Conservation (phyloP, 495 filamentous ascomycete species). For the Penicillium lividum region DNA sequence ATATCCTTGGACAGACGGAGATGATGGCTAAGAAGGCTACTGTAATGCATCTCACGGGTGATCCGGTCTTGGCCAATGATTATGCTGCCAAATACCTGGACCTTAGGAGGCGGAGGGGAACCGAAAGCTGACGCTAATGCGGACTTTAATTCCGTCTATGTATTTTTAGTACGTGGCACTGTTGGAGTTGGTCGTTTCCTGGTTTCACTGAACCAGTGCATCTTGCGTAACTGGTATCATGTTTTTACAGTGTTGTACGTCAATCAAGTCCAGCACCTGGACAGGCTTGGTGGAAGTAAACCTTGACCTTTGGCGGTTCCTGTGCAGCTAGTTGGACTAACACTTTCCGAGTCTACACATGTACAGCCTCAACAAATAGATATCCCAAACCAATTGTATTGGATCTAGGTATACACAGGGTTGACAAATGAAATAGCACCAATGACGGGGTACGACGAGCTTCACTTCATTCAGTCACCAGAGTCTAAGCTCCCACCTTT, state of each 20-base stretch:
- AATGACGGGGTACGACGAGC: slow-evolving; percentile 21
- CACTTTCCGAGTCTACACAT: too few species aligned
- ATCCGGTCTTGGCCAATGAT: slow-evolving; percentile 70
- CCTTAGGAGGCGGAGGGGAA: slow-evolving; percentile 44
- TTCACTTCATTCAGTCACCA: slow-evolving; percentile 23
- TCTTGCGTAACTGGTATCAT: neutral
- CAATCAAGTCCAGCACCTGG: neutral
- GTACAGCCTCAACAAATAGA: neutral
- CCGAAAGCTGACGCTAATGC: slow-evolving; percentile 15
- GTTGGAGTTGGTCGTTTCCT: neutral
- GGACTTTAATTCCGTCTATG: neutral
- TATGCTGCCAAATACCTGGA: slow-evolving; percentile 71
- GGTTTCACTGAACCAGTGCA: neutral
- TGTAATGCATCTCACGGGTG: slow-evolving; percentile 72
- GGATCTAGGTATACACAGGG: slow-evolving; percentile 6
- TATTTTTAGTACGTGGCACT: neutral
- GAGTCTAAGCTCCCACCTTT: slow-evolving; percentile 10
- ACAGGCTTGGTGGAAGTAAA: too few species aligned
- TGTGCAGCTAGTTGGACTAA: too few species aligned
- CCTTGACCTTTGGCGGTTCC: too few species aligned
- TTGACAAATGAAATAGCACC: slow-evolving; percentile 14
- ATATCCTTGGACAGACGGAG: slow-evolving; percentile 73
- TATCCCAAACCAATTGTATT: slow-evolving; percentile 9
- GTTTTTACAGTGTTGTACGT: neutral
- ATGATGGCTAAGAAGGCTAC: slow-evolving; percentile 86